A percentile compares a stretch with the other conserved stretches of the same genome.
These are phyloP conservation scores for Guyanaporus albipodus DNA, from an alignment of 768 basidiomycete genomes.

Conservation along the genomic window DNA sequence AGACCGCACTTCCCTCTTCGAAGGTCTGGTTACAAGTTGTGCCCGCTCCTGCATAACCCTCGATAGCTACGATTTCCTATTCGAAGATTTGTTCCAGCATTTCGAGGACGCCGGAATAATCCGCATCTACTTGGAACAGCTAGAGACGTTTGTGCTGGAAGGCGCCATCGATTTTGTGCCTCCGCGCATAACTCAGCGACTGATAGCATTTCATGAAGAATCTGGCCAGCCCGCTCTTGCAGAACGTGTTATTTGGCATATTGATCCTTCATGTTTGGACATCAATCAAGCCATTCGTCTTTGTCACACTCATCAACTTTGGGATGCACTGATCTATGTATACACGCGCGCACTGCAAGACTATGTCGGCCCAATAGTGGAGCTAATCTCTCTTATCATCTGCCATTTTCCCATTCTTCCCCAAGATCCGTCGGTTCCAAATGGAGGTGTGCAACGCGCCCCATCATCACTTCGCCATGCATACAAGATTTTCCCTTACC, in stretches of 20 bases:
- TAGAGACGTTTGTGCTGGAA: constrained; percentile 80
- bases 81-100: constrained; percentile 88
- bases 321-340: constrained; percentile 92
- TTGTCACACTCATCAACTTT: constrained; percentile 79
- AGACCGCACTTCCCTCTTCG: constrained; percentile 86
- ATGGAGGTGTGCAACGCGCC: constrained; percentile 13
- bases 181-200: constrained; percentile 80
- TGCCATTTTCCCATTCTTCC: constrained; percentile 35
- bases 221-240: constrained; percentile 67
- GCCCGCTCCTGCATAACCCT: constrained; percentile 78
- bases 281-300: constrained; percentile 88
- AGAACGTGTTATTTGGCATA: constrained; percentile 93
- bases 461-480: constrained; percentile 54
- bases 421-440: constrained; percentile 1
- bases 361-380: constrained; percentile 85
- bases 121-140: constrained; percentile 74
- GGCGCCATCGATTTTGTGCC: constrained; percentile 73
- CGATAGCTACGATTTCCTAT: constrained; percentile 80
- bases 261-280: constrained; percentile 86
- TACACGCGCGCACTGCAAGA: constrained; percentile 87
- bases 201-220: constrained; percentile 76
- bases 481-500: constrained; percentile 89
- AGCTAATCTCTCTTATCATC: constrained; percentile 75
- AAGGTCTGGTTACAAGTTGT: constrained; percentile 76
- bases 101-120: constrained; percentile 84